Evolutionary conservation across 495 filamentous ascomycete genomes (phyloP).

Genomic region (Arthonia radiata): DNA sequence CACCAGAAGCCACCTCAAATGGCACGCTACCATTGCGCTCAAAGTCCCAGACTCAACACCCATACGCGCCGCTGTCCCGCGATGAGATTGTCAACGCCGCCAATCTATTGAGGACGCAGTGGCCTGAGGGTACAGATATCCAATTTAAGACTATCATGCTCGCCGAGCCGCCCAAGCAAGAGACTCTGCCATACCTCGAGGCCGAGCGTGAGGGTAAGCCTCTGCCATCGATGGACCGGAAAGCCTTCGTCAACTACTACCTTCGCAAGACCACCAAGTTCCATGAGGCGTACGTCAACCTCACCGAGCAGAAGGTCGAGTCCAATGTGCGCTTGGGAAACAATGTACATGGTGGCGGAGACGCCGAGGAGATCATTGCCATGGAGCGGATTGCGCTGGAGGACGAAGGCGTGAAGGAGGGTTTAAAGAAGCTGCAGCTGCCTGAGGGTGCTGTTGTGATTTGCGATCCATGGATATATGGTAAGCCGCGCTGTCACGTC

Average conservation of each 20-base stretch:
- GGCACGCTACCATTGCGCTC: too few species aligned
- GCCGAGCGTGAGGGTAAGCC: slow-evolving; percentile 14
- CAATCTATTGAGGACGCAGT: slow-evolving; percentile 18
- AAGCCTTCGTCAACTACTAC: slow-evolving; percentile 35
- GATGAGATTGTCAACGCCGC: slow-evolving; percentile 26
- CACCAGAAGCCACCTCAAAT: too few species aligned
- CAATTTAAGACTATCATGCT: slow-evolving; percentile 44
- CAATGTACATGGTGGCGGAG: slow-evolving; percentile 28
- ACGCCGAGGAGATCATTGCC: slow-evolving; percentile 32
- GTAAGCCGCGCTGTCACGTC: too few species aligned
- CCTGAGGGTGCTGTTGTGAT: slow-evolving; percentile 37
- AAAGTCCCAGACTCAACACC: too few species aligned
- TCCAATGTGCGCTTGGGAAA: slow-evolving; percentile 31
- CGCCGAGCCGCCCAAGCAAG: slow-evolving; percentile 35
- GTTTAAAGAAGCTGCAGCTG: slow-evolving; percentile 32
- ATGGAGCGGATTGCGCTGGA: slow-evolving; percentile 31
- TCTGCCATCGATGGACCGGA: slow-evolving; percentile 22
- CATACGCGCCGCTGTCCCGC: slow-evolving; percentile 31
- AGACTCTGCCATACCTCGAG: slow-evolving; percentile 26
- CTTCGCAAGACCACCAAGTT: slow-evolving; percentile 38
- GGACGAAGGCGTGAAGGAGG: slow-evolving; percentile 30
- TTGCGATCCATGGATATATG: slow-evolving; percentile 51
- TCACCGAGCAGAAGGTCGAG: slow-evolving; percentile 26
- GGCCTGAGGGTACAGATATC: slow-evolving; percentile 25
- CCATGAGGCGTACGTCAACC: slow-evolving; percentile 38